Evolutionary conservation across 2,329 filamentous ascomycete species (phyloP).

Genomic region (Fusarium incarnatum): DNA sequence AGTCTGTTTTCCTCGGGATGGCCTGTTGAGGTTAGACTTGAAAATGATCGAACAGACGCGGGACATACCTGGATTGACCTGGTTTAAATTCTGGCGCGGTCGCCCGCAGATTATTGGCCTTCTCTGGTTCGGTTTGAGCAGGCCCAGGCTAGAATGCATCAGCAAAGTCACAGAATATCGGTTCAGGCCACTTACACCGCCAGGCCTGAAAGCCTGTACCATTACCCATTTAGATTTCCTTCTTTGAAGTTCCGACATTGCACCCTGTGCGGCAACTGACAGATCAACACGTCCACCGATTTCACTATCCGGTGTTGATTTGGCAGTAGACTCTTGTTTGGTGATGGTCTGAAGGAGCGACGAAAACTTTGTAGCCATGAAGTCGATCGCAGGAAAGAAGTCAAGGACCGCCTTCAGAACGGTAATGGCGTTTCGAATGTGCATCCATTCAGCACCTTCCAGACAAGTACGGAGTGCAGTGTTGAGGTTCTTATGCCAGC

Average conservation of each 20-base stretch:
- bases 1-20: slow-evolving; percentile 34
- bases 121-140: slow-evolving; percentile 48
- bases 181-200: slow-evolving; percentile 61
- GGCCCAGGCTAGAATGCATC: slow-evolving; percentile 46
- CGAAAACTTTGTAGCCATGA: slow-evolving; percentile 79
- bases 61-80: slow-evolving; percentile 53
- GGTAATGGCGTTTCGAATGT: slow-evolving; percentile 94
- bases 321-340: slow-evolving; percentile 67
- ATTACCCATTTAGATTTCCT: slow-evolving; percentile 77
- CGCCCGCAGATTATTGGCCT: slow-evolving; percentile 62
- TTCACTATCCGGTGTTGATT: slow-evolving; percentile 60
- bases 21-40: slow-evolving; percentile 28
- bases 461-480: slow-evolving; percentile 85
- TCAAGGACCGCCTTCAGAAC: slow-evolving; percentile 84
- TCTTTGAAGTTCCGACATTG: slow-evolving; percentile 76
- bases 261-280: slow-evolving; percentile 77
- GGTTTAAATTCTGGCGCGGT: slow-evolving; percentile 75
- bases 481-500: slow-evolving; percentile 89
- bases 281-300: slow-evolving; percentile 77
- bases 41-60: neutral
- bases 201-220: slow-evolving; percentile 77
- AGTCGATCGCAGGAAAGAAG: slow-evolving; percentile 89
- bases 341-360: slow-evolving; percentile 74
- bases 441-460: slow-evolving; percentile 90
- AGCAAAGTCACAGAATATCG: slow-evolving; percentile 20